Evolutionary conservation across 169 alveolate species (phyloP).

Genomic region (Plasmodium fragile): DNA sequence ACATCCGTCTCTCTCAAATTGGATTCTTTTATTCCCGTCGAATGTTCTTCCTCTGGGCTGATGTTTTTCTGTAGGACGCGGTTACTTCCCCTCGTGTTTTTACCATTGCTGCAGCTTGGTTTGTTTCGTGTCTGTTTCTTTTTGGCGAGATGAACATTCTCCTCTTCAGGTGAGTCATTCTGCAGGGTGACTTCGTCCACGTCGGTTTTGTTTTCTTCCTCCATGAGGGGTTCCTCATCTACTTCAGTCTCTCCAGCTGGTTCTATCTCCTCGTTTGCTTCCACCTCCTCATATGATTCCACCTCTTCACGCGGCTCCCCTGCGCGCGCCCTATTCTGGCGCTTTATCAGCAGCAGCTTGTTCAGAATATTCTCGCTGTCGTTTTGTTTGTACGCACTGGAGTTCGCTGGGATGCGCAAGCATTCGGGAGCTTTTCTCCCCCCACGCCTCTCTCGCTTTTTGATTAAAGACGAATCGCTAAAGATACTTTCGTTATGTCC

Average conservation of each 20-base stretch:
- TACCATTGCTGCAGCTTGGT: not conserved
- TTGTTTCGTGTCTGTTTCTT: not conserved
- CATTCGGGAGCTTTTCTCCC: not conserved
- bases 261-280: not conserved
- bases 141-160: not conserved
- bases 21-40: not conserved
- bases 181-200: not conserved
- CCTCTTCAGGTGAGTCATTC: not conserved
- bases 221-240: not conserved
- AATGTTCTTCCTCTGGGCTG: not conserved
- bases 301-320: not conserved
- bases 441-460: not conserved
- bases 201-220: not conserved
- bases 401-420: not conserved
- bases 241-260: not conserved
- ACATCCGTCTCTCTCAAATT: not conserved
- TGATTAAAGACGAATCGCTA: conserved; percentile 10
- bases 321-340: conserved; percentile 9
- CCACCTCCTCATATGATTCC: not conserved
- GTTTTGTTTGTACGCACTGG: not conserved
- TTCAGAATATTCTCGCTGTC: conserved; percentile 23
- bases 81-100: not conserved
- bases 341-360: conserved; percentile 27
- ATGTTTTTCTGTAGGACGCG: not conserved
- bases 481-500: not conserved